phyloP scores from a whole-genome alignment of 352 stramenopile species.

The Phytophthora pini region DNA sequence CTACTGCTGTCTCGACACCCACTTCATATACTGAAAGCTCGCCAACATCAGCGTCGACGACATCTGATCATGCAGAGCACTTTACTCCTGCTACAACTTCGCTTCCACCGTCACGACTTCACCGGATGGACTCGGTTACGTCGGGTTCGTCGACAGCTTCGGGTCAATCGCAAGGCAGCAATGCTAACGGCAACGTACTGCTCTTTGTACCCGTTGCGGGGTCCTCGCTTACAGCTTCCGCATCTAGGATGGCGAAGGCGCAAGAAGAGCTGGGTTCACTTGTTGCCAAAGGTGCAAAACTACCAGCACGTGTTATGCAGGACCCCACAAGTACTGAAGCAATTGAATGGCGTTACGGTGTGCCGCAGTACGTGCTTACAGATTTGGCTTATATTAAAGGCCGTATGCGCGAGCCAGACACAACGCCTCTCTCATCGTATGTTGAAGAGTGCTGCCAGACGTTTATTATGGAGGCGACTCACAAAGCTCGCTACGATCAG shows the following conservation, averaged over 20 bases:
- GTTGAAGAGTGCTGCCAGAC: conserved; percentile 79
- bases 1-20: conserved; percentile 32
- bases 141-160: conserved; percentile 39
- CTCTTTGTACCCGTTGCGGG: conserved; percentile 75
- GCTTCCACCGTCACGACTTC: conserved; percentile 8
- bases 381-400: conserved; percentile 79
- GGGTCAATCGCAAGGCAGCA: conserved; percentile 32
- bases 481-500: conserved; percentile 64
- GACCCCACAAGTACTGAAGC: conserved; percentile 21
- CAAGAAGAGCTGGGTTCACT: conserved; percentile 68
- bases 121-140: conserved; percentile 35
- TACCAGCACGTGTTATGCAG: conserved; percentile 53
- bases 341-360: conserved; percentile 68
- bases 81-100: not conserved
- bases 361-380: conserved; percentile 75
- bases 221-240: conserved; percentile 71
- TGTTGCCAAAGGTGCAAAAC: conserved; percentile 56
- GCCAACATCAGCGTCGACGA: conserved; percentile 25
- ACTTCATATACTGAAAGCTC: conserved; percentile 30
- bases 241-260: conserved; percentile 62
- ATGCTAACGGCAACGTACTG: conserved; percentile 56
- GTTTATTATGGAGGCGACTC: conserved; percentile 83
- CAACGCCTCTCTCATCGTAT: conserved; percentile 70
- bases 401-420: conserved; percentile 58
- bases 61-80: conserved; percentile 24